phyloP scores from a whole-genome alignment of 306 rosid genomes.

The Styphnolobium japonicum region DNA sequence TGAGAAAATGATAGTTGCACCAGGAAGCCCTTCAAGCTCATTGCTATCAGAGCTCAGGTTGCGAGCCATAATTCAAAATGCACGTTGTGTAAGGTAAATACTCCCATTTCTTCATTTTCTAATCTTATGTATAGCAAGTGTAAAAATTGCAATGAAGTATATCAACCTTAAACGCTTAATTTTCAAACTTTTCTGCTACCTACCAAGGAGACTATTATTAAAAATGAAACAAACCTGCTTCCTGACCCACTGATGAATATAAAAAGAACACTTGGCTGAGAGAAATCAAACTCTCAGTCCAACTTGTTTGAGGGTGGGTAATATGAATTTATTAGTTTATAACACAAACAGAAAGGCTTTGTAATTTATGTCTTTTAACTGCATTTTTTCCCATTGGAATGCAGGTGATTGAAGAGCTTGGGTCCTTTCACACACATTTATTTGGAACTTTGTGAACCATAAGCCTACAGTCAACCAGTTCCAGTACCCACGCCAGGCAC shows the following conservation, averaged over 20 bases:
- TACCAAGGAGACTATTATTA: background rate
- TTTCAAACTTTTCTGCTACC: conserved; percentile 31
- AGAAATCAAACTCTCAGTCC: background rate
- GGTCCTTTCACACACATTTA: conserved; percentile 40
- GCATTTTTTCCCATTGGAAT: background rate
- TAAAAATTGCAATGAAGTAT: background rate
- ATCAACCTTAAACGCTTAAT: background rate
- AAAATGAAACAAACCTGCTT: background rate
- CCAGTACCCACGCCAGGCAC: conserved; percentile 47
- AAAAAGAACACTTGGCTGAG: background rate
- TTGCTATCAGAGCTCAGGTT: conserved; percentile 41
- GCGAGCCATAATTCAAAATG: conserved; percentile 51
- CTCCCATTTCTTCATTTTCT: background rate
- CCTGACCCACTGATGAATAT: background rate
- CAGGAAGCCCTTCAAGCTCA: conserved; percentile 43
- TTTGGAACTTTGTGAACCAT: conserved; percentile 49
- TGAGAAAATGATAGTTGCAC: conserved; percentile 38
- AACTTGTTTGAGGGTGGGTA: background rate
- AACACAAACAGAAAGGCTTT: background rate
- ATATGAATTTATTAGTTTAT: background rate
- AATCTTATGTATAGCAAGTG: background rate
- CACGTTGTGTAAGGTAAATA: conserved; percentile 42
- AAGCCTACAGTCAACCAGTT: conserved; percentile 38
- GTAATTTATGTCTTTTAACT: background rate
- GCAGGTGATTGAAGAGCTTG: conserved; percentile 47